These are phyloP conservation scores for Cadophora gregata DNA, from an alignment of 2,329 filamentous ascomycete genomes.

Conservation along the genomic window DNA sequence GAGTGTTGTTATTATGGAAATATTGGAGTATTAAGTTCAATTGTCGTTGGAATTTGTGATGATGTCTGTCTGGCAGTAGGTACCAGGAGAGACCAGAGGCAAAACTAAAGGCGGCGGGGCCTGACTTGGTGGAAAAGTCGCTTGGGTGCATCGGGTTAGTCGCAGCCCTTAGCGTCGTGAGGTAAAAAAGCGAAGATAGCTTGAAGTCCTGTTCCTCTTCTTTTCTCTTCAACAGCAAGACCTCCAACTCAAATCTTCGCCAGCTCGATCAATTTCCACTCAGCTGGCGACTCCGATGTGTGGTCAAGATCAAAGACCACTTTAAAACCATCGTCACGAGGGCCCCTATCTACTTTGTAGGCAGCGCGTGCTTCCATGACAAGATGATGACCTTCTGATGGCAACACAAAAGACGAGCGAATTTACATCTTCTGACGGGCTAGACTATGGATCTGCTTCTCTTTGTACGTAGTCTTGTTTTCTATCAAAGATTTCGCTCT, in stretches of 20 bases:
- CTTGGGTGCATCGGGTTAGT: background rate
- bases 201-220: slow-evolving; percentile 46
- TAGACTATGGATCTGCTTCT: background rate
- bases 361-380: slow-evolving; percentile 63
- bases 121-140: background rate
- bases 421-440: background rate
- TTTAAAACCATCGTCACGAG: slow-evolving; percentile 87
- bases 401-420: slow-evolving; percentile 52
- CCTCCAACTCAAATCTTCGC: slow-evolving; percentile 79
- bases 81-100: slow-evolving; percentile 13
- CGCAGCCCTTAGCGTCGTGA: background rate
- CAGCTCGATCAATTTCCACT: slow-evolving; percentile 61
- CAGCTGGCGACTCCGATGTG: slow-evolving; percentile 74
- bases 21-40: slow-evolving; percentile 28
- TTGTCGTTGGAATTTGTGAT: slow-evolving; percentile 27
- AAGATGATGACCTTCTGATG: slow-evolving; percentile 71
- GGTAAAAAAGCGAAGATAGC: slow-evolving; percentile 2
- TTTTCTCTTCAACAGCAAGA: slow-evolving; percentile 58
- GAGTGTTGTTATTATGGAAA: slow-evolving; percentile 22
- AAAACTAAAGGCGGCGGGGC: slow-evolving; percentile 16
- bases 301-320: slow-evolving; percentile 72
- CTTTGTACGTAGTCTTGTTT: slow-evolving; percentile 18
- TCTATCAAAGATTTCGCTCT: background rate
- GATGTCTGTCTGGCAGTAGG: slow-evolving; percentile 24
- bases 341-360: slow-evolving; percentile 50